Percentiles rank a stretch among this genome's conserved stretches.
Evolutionary conservation across 768 basidiomycete genomes (phyloP).

Genomic region (Trametes gibbosa): DNA sequence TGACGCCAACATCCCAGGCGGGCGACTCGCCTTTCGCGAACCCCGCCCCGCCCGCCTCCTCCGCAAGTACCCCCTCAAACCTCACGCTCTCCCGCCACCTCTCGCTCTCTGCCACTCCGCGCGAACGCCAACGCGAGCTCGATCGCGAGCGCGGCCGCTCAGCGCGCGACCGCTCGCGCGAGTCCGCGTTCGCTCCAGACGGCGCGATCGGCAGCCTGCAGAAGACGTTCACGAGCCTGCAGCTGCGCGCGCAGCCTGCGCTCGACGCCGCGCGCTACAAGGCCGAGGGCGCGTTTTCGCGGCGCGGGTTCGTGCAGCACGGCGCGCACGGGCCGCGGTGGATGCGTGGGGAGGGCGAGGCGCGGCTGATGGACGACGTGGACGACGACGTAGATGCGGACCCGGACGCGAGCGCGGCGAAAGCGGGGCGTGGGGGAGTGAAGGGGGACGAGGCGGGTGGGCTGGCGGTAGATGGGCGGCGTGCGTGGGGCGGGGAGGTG

Average conservation of each 20-base stretch:
- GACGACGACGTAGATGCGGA: slow-evolving; percentile 30
- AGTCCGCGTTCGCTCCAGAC: slow-evolving; percentile 18
- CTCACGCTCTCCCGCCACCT: slow-evolving; percentile 37
- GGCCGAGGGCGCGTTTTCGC: slow-evolving; percentile 65
- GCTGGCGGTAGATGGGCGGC: no score
- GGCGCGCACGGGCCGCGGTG: slow-evolving; percentile 18
- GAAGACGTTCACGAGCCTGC: slow-evolving; percentile 40
- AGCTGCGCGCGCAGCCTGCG: slow-evolving; percentile 45
- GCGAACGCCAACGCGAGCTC: slow-evolving; percentile 8
- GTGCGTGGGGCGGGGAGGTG: background rate
- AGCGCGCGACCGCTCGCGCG: slow-evolving; percentile 18
- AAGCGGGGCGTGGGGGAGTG: background rate
- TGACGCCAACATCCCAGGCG: slow-evolving; percentile 23
- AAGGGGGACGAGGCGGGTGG: background rate
- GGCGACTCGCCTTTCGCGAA: slow-evolving; percentile 16
- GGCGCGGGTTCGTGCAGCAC: slow-evolving; percentile 54
- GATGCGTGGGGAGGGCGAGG: slow-evolving; percentile 36
- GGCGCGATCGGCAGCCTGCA: slow-evolving; percentile 42
- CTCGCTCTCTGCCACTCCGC: slow-evolving; percentile 34
- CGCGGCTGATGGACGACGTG: slow-evolving; percentile 38
- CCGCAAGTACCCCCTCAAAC: slow-evolving; percentile 19
- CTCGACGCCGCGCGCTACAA: slow-evolving; percentile 67
- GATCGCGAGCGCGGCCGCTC: slow-evolving; percentile 2
- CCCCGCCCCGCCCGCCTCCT: slow-evolving; percentile 5
- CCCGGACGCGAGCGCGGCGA: slow-evolving; percentile 16